These are phyloP conservation scores for Musa beccarii DNA, from an alignment of 176 grass and related monocot species.

Conservation along the genomic window DNA sequence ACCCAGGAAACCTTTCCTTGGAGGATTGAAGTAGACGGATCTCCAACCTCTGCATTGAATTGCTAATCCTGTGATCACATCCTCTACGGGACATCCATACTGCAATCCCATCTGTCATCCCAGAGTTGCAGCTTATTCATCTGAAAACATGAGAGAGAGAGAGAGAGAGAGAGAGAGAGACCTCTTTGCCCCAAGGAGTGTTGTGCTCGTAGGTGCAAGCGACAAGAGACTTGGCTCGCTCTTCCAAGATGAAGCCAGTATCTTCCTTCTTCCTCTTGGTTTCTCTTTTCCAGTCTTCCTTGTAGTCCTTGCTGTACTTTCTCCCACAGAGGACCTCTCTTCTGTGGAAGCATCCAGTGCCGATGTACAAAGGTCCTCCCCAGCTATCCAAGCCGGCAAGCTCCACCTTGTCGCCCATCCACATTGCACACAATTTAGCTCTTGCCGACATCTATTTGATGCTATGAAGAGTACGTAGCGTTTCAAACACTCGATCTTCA, in stretches of 20 bases:
- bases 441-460: constrained; percentile 1
- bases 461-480: constrained; percentile 14
- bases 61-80: constrained; percentile 55
- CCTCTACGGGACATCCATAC: constrained; percentile 63
- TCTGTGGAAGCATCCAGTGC: constrained; percentile 62
- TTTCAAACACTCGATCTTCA: not conserved
- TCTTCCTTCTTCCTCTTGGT: constrained; percentile 36
- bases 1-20: constrained; percentile 49
- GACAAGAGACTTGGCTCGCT: constrained; percentile 32
- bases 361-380: constrained; percentile 61
- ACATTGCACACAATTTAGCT: constrained; percentile 5
- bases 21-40: constrained; percentile 39
- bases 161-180: too few relatives aligned
- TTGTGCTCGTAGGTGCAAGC: constrained; percentile 50
- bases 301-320: constrained; percentile 19
- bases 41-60: constrained; percentile 82
- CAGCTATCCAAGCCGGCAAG: constrained; percentile 53
- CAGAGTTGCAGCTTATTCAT: not conserved
- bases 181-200: constrained; percentile 67
- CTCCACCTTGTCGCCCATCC: constrained; percentile 33
- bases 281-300: constrained; percentile 27
- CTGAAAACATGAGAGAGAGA: too few relatives aligned
- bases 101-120: constrained; percentile 67
- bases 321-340: constrained; percentile 49
- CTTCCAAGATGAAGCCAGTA: constrained; percentile 37